phyloP scores from a whole-genome alignment of 108 stramenopile species.

The Cyclotella cryptica region DNA sequence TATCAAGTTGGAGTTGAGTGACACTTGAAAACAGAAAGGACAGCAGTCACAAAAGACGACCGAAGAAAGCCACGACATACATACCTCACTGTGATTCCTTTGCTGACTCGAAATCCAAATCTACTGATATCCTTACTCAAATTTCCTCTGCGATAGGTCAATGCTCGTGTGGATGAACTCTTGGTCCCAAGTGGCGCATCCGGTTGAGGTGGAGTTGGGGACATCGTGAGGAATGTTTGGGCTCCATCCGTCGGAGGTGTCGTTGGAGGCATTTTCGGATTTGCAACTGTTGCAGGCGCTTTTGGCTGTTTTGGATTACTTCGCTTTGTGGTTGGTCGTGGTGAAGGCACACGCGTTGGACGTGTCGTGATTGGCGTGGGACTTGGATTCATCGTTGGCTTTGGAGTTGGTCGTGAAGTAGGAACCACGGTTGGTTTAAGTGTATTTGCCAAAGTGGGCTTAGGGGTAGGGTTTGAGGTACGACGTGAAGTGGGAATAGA shows the following conservation, averaged over 20 bases:
- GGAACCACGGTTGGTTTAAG: neutral
- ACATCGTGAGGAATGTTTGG: neutral
- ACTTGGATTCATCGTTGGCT: no score
- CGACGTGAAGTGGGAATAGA: neutral
- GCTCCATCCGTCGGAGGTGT: neutral
- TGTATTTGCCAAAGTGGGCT: neutral
- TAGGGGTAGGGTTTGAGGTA: neutral
- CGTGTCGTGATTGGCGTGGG: no score
- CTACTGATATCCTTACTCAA: slow-evolving; percentile 13
- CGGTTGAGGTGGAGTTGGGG: neutral
- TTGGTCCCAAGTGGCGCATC: neutral
- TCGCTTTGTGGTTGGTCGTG: no score
- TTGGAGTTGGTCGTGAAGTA: neutral
- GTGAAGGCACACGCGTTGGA: no score
- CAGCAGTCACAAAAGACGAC: neutral
- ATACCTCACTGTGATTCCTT: slow-evolving; percentile 20
- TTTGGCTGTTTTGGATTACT: no score
- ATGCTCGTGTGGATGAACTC: neutral
- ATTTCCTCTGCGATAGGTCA: slow-evolving; percentile 11
- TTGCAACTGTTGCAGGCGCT: no score
- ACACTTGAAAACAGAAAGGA: neutral
- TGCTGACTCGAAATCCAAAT: slow-evolving; percentile 9
- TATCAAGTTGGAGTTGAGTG: neutral
- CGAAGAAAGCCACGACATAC: neutral
- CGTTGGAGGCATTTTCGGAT: no score